Percentiles rank a stretch among this genome's conserved stretches.
Conservation (phyloP, 495 filamentous ascomycete species). For the Hypoxylon fuscum region DNA sequence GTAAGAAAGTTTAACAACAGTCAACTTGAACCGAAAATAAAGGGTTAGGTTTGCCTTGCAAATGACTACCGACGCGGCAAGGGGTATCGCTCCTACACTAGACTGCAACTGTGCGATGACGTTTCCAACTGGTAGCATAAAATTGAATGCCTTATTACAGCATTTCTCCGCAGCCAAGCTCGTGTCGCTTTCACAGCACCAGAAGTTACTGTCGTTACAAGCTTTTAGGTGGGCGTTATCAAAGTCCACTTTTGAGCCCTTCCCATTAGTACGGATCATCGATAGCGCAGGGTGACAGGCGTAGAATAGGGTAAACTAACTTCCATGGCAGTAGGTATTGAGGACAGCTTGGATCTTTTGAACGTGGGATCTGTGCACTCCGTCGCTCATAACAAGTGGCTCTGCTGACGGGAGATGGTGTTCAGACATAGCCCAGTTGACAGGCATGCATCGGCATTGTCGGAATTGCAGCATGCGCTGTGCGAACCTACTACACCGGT, state of each 20-base stretch:
- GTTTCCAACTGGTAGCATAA: slow-evolving; percentile 28
- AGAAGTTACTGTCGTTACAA: slow-evolving; percentile 40
- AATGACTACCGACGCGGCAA: background rate
- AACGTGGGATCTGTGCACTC: slow-evolving; percentile 46
- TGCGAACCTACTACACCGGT: slow-evolving; percentile 41
- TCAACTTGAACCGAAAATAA: no score
- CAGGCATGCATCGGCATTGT: slow-evolving; percentile 44
- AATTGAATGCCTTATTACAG: slow-evolving; percentile 41
- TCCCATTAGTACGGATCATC: background rate
- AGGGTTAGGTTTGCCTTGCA: no score
- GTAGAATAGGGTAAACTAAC: slow-evolving; percentile 22
- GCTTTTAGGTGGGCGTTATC: slow-evolving; percentile 36
- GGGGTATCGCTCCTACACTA: slow-evolving; percentile 13
- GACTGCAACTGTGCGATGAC: slow-evolving; percentile 33
- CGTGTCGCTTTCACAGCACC: slow-evolving; percentile 42
- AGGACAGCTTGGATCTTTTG: slow-evolving; percentile 42
- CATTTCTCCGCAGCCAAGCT: slow-evolving; percentile 36
- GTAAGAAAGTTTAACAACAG: no score
- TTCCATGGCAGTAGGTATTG: slow-evolving; percentile 42
- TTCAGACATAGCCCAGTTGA: slow-evolving; percentile 46
- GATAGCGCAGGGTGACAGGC: slow-evolving; percentile 1
- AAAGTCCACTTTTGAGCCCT: slow-evolving; percentile 18
- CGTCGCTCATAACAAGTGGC: slow-evolving; percentile 41
- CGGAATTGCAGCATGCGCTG: slow-evolving; percentile 44
- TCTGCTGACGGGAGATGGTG: slow-evolving; percentile 36